Conservation (phyloP, 2,329 filamentous ascomycete species). For the Microsporum audouinii region DNA sequence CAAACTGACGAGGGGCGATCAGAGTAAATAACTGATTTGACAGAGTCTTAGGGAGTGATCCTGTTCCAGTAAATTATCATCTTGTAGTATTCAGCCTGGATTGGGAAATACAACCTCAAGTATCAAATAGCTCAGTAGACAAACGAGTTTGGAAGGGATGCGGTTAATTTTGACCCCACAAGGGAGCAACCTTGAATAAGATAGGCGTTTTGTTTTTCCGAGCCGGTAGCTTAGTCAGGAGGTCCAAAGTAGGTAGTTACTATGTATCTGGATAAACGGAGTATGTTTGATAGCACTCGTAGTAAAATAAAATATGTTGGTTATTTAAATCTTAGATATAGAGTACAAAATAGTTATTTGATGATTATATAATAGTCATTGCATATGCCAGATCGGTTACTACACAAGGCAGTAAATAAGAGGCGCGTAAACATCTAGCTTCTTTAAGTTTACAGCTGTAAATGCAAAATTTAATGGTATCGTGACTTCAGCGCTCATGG, state of each 20-base stretch:
- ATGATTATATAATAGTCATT: too few relatives aligned
- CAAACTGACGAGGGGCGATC: too few relatives aligned
- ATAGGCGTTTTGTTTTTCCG: slow-evolving; percentile 2
- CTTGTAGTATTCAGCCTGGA: too few relatives aligned
- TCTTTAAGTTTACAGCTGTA: neutral
- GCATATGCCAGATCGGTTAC: too few relatives aligned
- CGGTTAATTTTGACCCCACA: neutral
- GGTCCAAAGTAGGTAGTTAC: neutral
- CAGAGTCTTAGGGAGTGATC: too few relatives aligned
- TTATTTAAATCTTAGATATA: too few relatives aligned
- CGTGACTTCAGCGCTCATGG: neutral
- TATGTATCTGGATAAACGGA: too few relatives aligned
- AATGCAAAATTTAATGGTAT: neutral
- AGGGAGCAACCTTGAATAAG: neutral
- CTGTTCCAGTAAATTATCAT: too few relatives aligned
- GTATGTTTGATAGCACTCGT: too few relatives aligned
- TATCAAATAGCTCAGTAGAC: neutral
- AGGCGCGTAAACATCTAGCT: neutral
- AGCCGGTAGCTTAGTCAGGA: neutral
- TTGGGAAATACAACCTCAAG: neutral
- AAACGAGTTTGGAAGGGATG: neutral
- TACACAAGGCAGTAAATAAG: neutral
- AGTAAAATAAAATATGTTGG: too few relatives aligned
- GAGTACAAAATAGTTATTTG: too few relatives aligned
- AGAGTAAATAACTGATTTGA: too few relatives aligned